These are phyloP conservation scores for Lipomyces spencermartinsiae DNA, from an alignment of 805 yeast genomes.

Conservation along the genomic window DNA sequence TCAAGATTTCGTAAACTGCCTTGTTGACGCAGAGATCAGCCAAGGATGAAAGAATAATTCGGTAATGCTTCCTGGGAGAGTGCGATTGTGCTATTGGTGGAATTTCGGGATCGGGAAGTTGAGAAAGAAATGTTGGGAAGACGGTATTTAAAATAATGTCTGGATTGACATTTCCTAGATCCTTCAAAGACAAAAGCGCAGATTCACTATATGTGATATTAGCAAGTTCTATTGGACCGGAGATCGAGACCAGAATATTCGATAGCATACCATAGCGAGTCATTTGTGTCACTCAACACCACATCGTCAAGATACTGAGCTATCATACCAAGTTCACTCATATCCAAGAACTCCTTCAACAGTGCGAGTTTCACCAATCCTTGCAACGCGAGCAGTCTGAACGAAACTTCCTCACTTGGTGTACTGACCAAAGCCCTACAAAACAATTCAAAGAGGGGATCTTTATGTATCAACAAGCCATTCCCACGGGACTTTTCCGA, in stretches of 20 bases:
- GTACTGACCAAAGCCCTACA: slow-evolving; percentile 73
- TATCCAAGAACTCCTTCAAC: slow-evolving; percentile 56
- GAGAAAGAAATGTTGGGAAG: slow-evolving; percentile 57
- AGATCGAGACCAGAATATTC: background rate
- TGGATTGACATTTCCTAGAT: slow-evolving; percentile 50
- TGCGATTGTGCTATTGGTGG: slow-evolving; percentile 33
- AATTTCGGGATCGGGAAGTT: slow-evolving; percentile 55
- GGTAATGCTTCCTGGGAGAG: slow-evolving; percentile 40
- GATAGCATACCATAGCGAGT: slow-evolving; percentile 57
- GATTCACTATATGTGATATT: slow-evolving; percentile 16
- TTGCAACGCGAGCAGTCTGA: slow-evolving; percentile 68
- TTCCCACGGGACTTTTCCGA: slow-evolving; percentile 41
- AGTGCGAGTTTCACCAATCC: slow-evolving; percentile 65
- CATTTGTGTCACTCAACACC: slow-evolving; percentile 58
- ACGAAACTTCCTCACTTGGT: slow-evolving; percentile 70
- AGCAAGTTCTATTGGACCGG: background rate
- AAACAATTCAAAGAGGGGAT: slow-evolving; percentile 68
- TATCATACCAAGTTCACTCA: slow-evolving; percentile 64
- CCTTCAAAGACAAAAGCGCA: slow-evolving; percentile 58
- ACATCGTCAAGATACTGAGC: slow-evolving; percentile 69
- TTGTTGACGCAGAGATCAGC: slow-evolving; percentile 46
- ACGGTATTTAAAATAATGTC: slow-evolving; percentile 57
- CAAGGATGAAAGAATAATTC: slow-evolving; percentile 45
- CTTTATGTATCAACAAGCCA: slow-evolving; percentile 59
- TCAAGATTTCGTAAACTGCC: slow-evolving; percentile 49